A percentile compares a stretch with the other conserved stretches of the same genome.
These are phyloP conservation scores for Dendrobium officinale DNA, from an alignment of 106 monocot genomes.

Conservation along the genomic window DNA sequence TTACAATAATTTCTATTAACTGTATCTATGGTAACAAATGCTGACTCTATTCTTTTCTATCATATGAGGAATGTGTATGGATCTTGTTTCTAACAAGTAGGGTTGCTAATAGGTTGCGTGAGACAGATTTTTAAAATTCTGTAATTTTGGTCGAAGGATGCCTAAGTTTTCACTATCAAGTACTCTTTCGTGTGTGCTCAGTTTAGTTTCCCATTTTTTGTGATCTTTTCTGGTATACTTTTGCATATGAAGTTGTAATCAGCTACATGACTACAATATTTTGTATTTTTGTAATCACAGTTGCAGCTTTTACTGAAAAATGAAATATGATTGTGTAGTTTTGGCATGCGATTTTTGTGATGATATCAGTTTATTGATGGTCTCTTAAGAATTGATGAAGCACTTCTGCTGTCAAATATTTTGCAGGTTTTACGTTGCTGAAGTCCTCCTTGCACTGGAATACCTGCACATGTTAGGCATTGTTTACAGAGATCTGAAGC, in stretches of 20 bases:
- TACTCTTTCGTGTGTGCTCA: no score
- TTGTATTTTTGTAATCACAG: not conserved
- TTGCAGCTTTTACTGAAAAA: not conserved
- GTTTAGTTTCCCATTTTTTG: no score
- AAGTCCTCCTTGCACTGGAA: slow-evolving; percentile 5
- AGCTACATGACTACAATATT: not conserved
- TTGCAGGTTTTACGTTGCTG: slow-evolving; percentile 7
- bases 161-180: no score
- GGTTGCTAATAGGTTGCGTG: no score
- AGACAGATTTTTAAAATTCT: no score
- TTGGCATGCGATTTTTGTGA: not conserved
- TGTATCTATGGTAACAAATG: no score
- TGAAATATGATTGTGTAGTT: not conserved
- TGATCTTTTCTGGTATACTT: not conserved
- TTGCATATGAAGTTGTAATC: not conserved
- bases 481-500: slow-evolving; percentile 8
- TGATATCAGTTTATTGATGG: not conserved
- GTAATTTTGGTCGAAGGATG: no score
- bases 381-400: no score
- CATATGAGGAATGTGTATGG: no score
- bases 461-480: slow-evolving; percentile 9
- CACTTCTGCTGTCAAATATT: not conserved
- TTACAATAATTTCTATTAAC: no score
- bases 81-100: no score
- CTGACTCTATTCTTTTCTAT: no score